phyloP scores from a whole-genome alignment of 2,329 filamentous ascomycete genomes.

The Akanthomyces lecanii region DNA sequence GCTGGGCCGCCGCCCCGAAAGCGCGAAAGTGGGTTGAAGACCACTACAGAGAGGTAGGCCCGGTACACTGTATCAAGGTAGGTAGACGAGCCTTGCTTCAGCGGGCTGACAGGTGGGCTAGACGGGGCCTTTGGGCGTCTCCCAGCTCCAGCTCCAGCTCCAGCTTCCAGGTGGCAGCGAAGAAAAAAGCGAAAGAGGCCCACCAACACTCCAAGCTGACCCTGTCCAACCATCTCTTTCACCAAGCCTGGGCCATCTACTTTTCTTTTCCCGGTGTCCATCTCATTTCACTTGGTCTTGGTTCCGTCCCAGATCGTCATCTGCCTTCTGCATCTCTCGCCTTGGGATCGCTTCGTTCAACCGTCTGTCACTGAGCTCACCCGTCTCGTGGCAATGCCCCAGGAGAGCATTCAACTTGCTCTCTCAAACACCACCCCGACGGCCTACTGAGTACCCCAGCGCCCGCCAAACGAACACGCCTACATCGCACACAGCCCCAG shows the following conservation, averaged over 20 bases:
- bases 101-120: neutral
- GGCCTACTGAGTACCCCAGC: neutral
- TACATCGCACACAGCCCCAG: neutral
- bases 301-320: neutral
- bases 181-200: slow-evolving; percentile 1
- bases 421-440: neutral
- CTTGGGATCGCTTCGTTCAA: neutral
- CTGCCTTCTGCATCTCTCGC: neutral
- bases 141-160: too few relatives aligned
- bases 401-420: slow-evolving; percentile 15
- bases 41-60: too few relatives aligned
- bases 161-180: too few relatives aligned
- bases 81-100: neutral
- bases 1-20: too few relatives aligned
- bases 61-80: too few relatives aligned
- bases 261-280: neutral
- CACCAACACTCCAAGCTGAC: slow-evolving; percentile 4
- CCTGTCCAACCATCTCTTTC: neutral
- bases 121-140: neutral
- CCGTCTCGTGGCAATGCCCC: slow-evolving; percentile 8
- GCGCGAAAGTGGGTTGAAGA: too few relatives aligned
- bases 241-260: neutral
- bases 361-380: neutral
- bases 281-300: slow-evolving; percentile 5
- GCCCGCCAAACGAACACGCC: neutral